Conservation (phyloP, 2,329 filamentous ascomycete species). For the Talaromyces sp. region DNA sequence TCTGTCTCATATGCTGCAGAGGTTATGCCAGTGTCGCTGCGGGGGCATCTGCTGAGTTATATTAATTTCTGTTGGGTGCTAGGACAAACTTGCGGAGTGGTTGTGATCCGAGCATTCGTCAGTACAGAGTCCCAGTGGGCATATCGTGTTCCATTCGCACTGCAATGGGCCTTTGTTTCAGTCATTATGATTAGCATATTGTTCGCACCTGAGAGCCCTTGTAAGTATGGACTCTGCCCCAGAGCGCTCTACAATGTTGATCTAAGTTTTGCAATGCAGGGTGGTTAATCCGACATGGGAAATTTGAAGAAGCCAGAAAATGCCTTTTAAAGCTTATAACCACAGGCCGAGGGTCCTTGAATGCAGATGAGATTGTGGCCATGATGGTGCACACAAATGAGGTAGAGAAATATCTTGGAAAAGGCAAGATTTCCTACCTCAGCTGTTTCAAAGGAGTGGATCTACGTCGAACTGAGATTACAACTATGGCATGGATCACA, state of each 20-base stretch:
- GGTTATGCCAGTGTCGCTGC: constrained; percentile 31
- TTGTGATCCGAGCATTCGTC: too few species aligned
- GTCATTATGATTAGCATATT: constrained; percentile 21
- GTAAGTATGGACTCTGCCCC: too few species aligned
- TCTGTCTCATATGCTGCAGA: constrained; percentile 37
- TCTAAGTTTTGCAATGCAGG: too few species aligned
- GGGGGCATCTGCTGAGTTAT: constrained; percentile 32
- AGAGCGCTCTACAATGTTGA: too few species aligned
- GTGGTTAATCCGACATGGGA: constrained; percentile 37
- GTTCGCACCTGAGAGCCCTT: constrained; percentile 32
- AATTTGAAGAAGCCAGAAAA: constrained; percentile 28
- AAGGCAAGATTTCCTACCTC: not conserved
- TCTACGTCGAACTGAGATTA: not conserved
- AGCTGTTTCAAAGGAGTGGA: constrained; percentile 5
- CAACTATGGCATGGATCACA: constrained; percentile 24
- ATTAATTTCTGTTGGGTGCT: constrained; percentile 40
- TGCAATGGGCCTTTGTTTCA: constrained; percentile 34
- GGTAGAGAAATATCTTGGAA: not conserved
- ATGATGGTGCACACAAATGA: constrained; percentile 4
- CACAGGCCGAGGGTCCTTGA: too few species aligned
- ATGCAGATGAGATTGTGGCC: not conserved
- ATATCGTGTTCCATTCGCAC: constrained; percentile 31
- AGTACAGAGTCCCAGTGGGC: too few species aligned
- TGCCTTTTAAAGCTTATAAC: too few species aligned
- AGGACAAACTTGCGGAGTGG: too few species aligned